Evolutionary conservation across 495 filamentous ascomycete genomes (phyloP).

Genomic region (Penicillium ochrochloron): DNA sequence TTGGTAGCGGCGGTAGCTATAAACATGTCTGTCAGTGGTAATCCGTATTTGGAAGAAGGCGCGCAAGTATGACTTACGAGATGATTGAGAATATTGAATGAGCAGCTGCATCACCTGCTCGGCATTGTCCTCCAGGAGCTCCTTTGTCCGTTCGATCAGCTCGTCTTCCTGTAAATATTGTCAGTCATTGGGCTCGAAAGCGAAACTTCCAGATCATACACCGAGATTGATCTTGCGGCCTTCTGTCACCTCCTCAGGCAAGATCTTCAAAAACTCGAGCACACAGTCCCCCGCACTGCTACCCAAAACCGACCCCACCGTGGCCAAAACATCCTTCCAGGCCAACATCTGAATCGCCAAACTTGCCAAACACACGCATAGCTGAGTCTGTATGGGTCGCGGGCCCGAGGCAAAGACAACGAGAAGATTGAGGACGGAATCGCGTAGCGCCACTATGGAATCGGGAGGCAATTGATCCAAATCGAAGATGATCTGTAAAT

Average conservation of each 20-base stretch:
- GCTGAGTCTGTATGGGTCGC: constrained; percentile 88
- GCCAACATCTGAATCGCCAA: constrained; percentile 93
- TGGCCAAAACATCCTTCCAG: constrained; percentile 91
- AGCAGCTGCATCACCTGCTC: constrained; percentile 81
- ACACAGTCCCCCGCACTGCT: constrained; percentile 79
- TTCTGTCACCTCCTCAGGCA: constrained; percentile 98
- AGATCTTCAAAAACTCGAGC: constrained; percentile 91
- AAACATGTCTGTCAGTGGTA: constrained; percentile 10
- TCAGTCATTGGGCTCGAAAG: constrained; percentile 5
- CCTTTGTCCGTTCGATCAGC: constrained; percentile 75
- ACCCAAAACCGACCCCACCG: constrained; percentile 79
- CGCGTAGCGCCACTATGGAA: constrained; percentile 74
- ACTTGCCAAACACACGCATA: constrained; percentile 92
- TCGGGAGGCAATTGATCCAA: constrained; percentile 81
- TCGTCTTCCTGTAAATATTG: constrained; percentile 81
- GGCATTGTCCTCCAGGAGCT: constrained; percentile 89
- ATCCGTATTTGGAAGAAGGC: not conserved
- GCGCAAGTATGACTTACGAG: constrained; percentile 60
- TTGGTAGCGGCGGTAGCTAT: constrained; percentile 73
- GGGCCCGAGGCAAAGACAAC: constrained; percentile 79
- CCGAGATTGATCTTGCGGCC: constrained; percentile 98
- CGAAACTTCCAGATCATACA: constrained; percentile 58
- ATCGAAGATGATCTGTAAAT: constrained; percentile 74
- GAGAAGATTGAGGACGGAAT: constrained; percentile 79
- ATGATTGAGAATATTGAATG: constrained; percentile 87